Evolutionary conservation across 2,329 filamentous ascomycete species (phyloP).

Genomic region (Aspergillus neoniger): DNA sequence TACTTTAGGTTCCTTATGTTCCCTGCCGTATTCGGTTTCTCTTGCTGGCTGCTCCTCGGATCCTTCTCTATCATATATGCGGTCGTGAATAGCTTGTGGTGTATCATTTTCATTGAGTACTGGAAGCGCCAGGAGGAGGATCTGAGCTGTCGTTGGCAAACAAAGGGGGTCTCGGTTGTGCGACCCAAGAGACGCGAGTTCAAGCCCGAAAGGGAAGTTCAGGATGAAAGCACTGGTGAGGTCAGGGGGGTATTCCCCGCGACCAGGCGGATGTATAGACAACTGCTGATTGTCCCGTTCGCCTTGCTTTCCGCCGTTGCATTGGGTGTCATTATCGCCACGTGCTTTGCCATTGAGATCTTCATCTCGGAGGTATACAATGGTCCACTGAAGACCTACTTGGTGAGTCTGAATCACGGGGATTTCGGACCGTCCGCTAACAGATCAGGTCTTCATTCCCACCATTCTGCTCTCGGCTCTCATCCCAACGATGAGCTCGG

Average conservation of each 20-base stretch:
- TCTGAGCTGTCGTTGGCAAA: slow-evolving; percentile 85
- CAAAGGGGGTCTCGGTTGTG: slow-evolving; percentile 80
- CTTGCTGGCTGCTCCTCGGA: slow-evolving; percentile 78
- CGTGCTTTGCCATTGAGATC: slow-evolving; percentile 92
- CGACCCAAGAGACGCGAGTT: slow-evolving; percentile 78
- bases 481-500: slow-evolving; percentile 75
- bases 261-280: slow-evolving; percentile 73
- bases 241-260: slow-evolving; percentile 74
- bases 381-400: slow-evolving; percentile 80
- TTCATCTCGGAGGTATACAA: slow-evolving; percentile 95
- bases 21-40: slow-evolving; percentile 76
- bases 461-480: slow-evolving; percentile 80
- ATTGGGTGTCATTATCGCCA: slow-evolving; percentile 82
- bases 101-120: slow-evolving; percentile 87
- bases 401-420: slow-evolving; percentile 57
- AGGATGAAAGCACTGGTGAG: slow-evolving; percentile 83
- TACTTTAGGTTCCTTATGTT: slow-evolving; percentile 87
- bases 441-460: slow-evolving; percentile 73
- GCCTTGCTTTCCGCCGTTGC: slow-evolving; percentile 72
- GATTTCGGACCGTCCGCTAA: not conserved
- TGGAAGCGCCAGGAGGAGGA: slow-evolving; percentile 95
- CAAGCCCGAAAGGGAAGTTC: slow-evolving; percentile 71
- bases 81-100: slow-evolving; percentile 82
- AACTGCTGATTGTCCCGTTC: slow-evolving; percentile 86
- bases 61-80: slow-evolving; percentile 84